Evolutionary conservation across 768 basidiomycete species (phyloP).

Genomic region (Austroboletus festivus): DNA sequence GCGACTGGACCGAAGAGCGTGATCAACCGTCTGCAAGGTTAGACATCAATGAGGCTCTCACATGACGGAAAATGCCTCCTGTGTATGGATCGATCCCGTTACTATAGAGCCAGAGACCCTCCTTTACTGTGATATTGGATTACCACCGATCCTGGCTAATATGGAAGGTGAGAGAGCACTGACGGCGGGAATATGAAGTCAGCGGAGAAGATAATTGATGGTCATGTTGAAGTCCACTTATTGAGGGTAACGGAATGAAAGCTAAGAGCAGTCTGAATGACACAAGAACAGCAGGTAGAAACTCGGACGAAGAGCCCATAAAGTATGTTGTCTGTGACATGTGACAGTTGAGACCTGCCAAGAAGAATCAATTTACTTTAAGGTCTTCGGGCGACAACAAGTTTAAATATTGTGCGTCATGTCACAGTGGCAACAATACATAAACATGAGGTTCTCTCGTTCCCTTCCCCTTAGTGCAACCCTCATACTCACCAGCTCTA

Average conservation of each 20-base stretch:
- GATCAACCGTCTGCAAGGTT: background rate
- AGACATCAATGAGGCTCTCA: slow-evolving; percentile 36
- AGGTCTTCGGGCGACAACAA: no score
- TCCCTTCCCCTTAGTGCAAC: no score
- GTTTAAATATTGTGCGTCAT: no score
- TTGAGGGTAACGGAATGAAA: slow-evolving; percentile 44
- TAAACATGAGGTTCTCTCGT: no score
- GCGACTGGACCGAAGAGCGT: slow-evolving; percentile 52
- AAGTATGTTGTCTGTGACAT: no score
- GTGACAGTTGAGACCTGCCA: no score
- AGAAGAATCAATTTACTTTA: no score
- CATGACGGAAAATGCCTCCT: slow-evolving; percentile 84
- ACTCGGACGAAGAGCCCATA: slow-evolving; percentile 14
- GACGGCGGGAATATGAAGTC: slow-evolving; percentile 75
- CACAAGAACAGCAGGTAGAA: slow-evolving; percentile 43
- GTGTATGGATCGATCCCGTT: slow-evolving; percentile 84
- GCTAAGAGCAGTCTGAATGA: slow-evolving; percentile 52
- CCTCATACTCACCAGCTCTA: no score
- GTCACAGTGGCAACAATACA: no score
- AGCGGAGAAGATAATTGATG: slow-evolving; percentile 79
- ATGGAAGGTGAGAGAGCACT: slow-evolving; percentile 27
- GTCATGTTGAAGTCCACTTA: slow-evolving; percentile 52
- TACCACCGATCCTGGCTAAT: background rate
- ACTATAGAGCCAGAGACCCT: slow-evolving; percentile 80
- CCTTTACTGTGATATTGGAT: slow-evolving; percentile 58